These are phyloP conservation scores for Blastocystis sp. DNA, from an alignment of 352 stramenopile genomes.

Conservation along the genomic window DNA sequence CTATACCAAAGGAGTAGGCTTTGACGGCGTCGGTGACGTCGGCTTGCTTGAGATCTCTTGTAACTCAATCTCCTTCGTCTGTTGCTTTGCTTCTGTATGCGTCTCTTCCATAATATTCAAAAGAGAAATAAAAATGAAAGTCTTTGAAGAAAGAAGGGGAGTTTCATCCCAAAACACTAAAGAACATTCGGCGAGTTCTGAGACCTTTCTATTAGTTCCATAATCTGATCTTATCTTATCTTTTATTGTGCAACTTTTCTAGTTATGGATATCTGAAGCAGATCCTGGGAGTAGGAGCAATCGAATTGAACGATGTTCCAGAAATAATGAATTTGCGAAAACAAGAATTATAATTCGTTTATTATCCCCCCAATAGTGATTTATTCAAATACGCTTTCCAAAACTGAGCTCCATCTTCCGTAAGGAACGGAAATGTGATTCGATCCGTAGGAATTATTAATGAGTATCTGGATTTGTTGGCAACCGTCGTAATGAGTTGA, in stretches of 20 bases:
- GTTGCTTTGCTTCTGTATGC: not conserved
- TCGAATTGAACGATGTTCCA: no score
- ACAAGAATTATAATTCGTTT: no score
- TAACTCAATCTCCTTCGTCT: not conserved
- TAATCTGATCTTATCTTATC: no score
- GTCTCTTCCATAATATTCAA: not conserved
- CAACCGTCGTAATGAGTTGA: not conserved
- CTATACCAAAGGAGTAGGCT: not conserved
- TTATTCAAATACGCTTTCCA: not conserved
- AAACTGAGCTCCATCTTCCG: not conserved
- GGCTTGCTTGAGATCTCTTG: not conserved
- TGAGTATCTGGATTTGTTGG: not conserved
- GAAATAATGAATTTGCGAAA: no score
- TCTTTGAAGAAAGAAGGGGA: not conserved
- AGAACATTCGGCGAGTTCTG: not conserved
- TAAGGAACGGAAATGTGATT: not conserved
- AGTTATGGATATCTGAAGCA: no score
- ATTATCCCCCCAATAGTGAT: not conserved
- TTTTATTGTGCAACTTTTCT: no score
- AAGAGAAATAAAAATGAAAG: not conserved
- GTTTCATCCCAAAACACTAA: not conserved
- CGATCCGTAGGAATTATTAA: not conserved
- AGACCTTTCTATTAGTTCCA: no score
- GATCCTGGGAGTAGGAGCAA: no score
- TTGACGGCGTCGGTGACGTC: not conserved